phyloP scores from a whole-genome alignment of 176 grass and related monocot species.

The Neostapfia colusana region DNA sequence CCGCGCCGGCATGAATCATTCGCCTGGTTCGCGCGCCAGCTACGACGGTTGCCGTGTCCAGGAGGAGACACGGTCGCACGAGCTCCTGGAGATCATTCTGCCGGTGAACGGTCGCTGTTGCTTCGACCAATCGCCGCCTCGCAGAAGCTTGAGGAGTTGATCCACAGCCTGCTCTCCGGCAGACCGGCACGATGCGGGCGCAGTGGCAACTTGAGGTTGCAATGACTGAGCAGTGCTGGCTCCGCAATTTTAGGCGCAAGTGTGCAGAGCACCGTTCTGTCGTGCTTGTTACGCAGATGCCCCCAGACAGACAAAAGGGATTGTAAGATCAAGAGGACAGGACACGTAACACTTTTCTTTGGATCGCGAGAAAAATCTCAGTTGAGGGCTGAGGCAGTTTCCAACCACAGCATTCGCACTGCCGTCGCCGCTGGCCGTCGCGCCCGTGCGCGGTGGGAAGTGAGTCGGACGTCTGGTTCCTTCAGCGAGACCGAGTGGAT shows the following conservation, averaged over 20 bases:
- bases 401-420: background rate
- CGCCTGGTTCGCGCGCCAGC: background rate
- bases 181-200: background rate
- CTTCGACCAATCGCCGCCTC: background rate
- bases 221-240: too few species aligned
- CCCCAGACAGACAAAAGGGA: too few species aligned
- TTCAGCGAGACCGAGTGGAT: background rate
- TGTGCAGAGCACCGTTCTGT: background rate
- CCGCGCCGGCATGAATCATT: conserved; percentile 26
- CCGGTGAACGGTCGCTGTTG: background rate
- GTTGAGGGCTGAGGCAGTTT: too few species aligned
- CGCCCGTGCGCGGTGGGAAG: background rate
- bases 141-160: background rate
- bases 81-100: conserved; percentile 1
- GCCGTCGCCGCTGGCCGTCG: background rate
- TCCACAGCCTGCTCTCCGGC: background rate
- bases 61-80: background rate
- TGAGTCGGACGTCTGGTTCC: conserved; percentile 17
- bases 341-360: background rate
- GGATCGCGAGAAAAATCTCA: background rate
- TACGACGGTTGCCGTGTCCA: background rate
- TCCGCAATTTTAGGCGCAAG: too few species aligned
- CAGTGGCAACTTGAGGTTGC: background rate
- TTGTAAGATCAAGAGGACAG: background rate
- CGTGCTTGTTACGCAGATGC: too few species aligned